Evolutionary conservation across 1,284 basidiomycete species (phyloP).

Genomic region (Tremellales sp.): DNA sequence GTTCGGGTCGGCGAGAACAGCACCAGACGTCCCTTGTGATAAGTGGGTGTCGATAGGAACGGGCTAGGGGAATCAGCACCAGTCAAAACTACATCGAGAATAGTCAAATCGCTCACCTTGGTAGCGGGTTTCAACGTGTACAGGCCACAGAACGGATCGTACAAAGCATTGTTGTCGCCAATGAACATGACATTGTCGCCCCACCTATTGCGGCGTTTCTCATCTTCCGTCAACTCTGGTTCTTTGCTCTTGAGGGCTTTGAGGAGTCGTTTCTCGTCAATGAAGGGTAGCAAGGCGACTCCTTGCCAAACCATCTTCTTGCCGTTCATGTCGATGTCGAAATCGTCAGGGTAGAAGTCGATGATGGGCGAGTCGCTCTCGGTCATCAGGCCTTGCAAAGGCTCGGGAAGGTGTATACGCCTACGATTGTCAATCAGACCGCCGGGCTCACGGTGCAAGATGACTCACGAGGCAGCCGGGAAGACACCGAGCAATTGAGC

Average conservation of each 20-base stretch:
- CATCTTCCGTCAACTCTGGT: constrained; percentile 70
- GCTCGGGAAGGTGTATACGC: constrained; percentile 77
- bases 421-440: constrained; percentile 49
- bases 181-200: constrained; percentile 83
- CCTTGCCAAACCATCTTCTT: constrained; percentile 99
- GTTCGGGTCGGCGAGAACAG: constrained; percentile 73
- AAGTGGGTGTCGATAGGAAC: constrained; percentile 62
- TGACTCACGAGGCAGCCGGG: constrained; percentile 74
- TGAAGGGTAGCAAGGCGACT: constrained; percentile 93
- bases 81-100: constrained; percentile 18
- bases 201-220: constrained; percentile 76
- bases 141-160: constrained; percentile 77
- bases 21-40: constrained; percentile 76
- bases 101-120: constrained; percentile 58
- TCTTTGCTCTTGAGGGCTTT: constrained; percentile 76
- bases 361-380: constrained; percentile 84
- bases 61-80: constrained; percentile 39
- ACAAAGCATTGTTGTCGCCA: constrained; percentile 77
- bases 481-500: constrained; percentile 99
- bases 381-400: constrained; percentile 86
- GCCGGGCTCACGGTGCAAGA: background rate
- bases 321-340: constrained; percentile 99
- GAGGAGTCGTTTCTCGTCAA: constrained; percentile 78
- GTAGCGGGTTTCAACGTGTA: constrained; percentile 82
- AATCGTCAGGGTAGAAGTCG: constrained; percentile 91